Evolutionary conservation across 805 yeast species (phyloP).

Genomic region (Candida xyloterini): DNA sequence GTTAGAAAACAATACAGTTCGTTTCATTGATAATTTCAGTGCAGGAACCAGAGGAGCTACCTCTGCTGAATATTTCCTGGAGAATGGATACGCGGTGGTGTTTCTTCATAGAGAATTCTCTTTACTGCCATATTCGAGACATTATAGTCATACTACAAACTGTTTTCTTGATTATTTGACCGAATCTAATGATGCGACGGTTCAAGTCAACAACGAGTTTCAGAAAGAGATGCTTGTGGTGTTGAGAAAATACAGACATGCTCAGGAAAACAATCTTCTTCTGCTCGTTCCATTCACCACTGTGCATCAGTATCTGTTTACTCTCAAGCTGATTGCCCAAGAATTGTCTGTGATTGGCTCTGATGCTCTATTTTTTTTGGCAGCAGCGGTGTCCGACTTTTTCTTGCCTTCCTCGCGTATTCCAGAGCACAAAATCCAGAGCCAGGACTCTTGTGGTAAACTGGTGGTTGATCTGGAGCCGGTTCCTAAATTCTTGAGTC

Average conservation of each 20-base stretch:
- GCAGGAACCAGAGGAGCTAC: slow-evolving; percentile 99
- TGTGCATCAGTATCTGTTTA: slow-evolving; percentile 88
- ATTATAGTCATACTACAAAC: slow-evolving; percentile 78
- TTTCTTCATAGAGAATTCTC: slow-evolving; percentile 92
- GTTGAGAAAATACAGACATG: slow-evolving; percentile 52
- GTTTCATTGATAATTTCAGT: slow-evolving; percentile 94
- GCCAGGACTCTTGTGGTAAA: slow-evolving; percentile 66
- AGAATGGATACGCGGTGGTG: slow-evolving; percentile 85
- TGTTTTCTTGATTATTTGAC: slow-evolving; percentile 82
- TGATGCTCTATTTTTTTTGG: slow-evolving; percentile 75
- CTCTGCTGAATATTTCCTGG: slow-evolving; percentile 87
- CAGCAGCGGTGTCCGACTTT: slow-evolving; percentile 98
- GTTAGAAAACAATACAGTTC: slow-evolving; percentile 90
- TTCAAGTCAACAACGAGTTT: slow-evolving; percentile 60
- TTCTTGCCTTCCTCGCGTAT: slow-evolving; percentile 81
- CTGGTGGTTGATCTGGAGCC: slow-evolving; percentile 86
- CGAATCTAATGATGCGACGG: slow-evolving; percentile 45
- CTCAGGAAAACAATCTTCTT: slow-evolving; percentile 49
- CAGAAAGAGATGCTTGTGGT: slow-evolving; percentile 59
- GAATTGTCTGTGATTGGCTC: slow-evolving; percentile 53
- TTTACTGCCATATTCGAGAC: slow-evolving; percentile 87
- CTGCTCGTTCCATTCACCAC: slow-evolving; percentile 87
- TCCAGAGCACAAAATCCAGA: slow-evolving; percentile 94
- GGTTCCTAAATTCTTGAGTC: slow-evolving; percentile 87
- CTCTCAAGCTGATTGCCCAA: slow-evolving; percentile 65